These are phyloP conservation scores for Adansonia gregorii DNA, from an alignment of 441 rosid genomes.

Conservation along the genomic window DNA sequence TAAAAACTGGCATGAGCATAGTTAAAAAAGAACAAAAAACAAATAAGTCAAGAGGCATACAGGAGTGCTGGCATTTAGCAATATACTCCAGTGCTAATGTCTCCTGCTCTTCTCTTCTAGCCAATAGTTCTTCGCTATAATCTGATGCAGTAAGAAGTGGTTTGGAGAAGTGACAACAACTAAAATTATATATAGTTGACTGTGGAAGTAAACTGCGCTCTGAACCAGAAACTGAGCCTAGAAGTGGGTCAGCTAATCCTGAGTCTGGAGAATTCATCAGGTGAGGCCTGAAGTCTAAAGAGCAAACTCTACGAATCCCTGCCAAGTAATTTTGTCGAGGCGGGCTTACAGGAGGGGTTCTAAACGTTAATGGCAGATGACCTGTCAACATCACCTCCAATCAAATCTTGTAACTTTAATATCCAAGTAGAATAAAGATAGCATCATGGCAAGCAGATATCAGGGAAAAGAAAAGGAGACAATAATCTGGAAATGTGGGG, in stretches of 20 bases:
- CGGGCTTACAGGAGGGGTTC: conserved; percentile 99
- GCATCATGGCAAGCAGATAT: not conserved
- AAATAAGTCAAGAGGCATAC: conserved; percentile 47
- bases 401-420: conserved; percentile 27
- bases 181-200: conserved; percentile 92
- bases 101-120: conserved; percentile 89
- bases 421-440: conserved; percentile 13
- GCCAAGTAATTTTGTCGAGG: conserved; percentile 81
- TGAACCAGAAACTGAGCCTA: conserved; percentile 71
- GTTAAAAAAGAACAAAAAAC: conserved; percentile 18
- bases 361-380: conserved; percentile 80
- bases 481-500: not conserved
- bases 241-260: conserved; percentile 92
- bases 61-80: conserved; percentile 87
- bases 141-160: conserved; percentile 86
- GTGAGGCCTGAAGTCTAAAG: conserved; percentile 95
- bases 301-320: conserved; percentile 91
- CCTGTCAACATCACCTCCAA: conserved; percentile 58
- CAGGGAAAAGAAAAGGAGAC: conserved; percentile 11
- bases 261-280: conserved; percentile 79
- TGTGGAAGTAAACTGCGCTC: conserved; percentile 91
- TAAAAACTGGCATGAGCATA: conserved; percentile 24
- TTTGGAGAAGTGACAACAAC: conserved; percentile 95
- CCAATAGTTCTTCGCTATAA: conserved; percentile 74
- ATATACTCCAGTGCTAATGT: conserved; percentile 83